These are phyloP conservation scores for Heracleum sosnowskyi DNA, from an alignment of 129 eudicot species.

Conservation along the genomic window DNA sequence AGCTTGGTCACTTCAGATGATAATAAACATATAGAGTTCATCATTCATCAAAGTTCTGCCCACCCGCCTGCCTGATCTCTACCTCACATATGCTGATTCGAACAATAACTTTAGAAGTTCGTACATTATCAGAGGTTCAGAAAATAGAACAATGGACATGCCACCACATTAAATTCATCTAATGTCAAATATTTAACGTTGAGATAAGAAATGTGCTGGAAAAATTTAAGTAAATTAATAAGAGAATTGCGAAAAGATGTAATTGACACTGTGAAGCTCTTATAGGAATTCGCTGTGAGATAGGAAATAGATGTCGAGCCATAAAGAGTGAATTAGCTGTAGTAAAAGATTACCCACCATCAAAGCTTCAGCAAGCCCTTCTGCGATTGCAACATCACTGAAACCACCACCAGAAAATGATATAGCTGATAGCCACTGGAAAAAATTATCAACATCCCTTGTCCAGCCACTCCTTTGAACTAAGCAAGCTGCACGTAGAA, in stretches of 20 bases:
- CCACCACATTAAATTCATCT: not conserved
- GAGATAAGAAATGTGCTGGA: not conserved
- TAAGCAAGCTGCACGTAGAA: constrained; percentile 50
- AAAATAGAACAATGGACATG: not conserved
- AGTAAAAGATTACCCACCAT: constrained; percentile 37
- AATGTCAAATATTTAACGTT: not conserved
- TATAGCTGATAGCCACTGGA: constrained; percentile 68
- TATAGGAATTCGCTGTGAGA: not conserved
- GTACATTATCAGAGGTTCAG: not conserved
- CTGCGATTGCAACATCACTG: constrained; percentile 88
- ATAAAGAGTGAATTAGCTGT: not conserved
- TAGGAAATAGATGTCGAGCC: not conserved
- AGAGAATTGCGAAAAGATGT: not conserved
- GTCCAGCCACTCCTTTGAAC: constrained; percentile 92
- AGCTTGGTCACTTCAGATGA: not conserved
- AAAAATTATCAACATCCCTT: constrained; percentile 56
- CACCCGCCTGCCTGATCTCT: not conserved
- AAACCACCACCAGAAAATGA: constrained; percentile 86
- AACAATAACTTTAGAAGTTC: not conserved
- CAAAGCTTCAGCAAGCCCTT: constrained; percentile 89
- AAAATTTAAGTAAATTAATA: not conserved
- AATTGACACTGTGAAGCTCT: not conserved
- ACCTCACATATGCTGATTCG: not conserved
- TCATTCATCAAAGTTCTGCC: not conserved
- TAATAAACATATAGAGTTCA: not conserved